Conservation (phyloP, 805 yeast species). For the Teunomyces barrocoloradensis region DNA sequence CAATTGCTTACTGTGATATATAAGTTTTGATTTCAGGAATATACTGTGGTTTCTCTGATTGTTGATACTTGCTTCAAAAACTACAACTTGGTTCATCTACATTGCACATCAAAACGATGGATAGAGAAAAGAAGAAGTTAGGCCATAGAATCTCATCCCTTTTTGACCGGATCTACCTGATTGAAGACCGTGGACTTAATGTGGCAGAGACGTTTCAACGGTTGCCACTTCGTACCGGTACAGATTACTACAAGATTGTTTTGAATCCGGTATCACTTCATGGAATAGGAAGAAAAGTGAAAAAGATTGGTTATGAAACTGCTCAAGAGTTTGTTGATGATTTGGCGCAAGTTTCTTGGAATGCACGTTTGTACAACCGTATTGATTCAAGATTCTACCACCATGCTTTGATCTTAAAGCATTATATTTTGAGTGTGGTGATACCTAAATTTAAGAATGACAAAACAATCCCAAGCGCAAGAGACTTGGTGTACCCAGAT, state of each 20-base stretch:
- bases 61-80: not conserved
- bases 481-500: slow-evolving; percentile 52
- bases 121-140: slow-evolving; percentile 34
- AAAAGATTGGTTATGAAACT: slow-evolving; percentile 50
- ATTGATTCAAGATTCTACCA: slow-evolving; percentile 63
- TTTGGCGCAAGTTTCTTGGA: slow-evolving; percentile 83
- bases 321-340: slow-evolving; percentile 74
- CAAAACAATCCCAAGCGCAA: slow-evolving; percentile 32
- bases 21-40: not conserved
- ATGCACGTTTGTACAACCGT: slow-evolving; percentile 81
- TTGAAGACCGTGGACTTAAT: slow-evolving; percentile 45
- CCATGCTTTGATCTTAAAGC: slow-evolving; percentile 62
- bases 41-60: not conserved
- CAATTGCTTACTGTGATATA: not conserved
- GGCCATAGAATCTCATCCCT: slow-evolving; percentile 28
- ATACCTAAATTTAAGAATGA: slow-evolving; percentile 51
- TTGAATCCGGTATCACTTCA: slow-evolving; percentile 79
- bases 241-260: slow-evolving; percentile 79
- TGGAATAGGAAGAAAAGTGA: slow-evolving; percentile 61
- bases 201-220: slow-evolving; percentile 61
- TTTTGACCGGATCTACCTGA: slow-evolving; percentile 38
- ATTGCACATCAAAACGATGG: not conserved
- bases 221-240: slow-evolving; percentile 67
- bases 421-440: slow-evolving; percentile 43
- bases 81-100: not conserved